Percentiles rank a stretch among this genome's conserved stretches.
These are phyloP conservation scores for Verbascum thapsus DNA, from an alignment of 257 asterid species.

Conservation along the genomic window DNA sequence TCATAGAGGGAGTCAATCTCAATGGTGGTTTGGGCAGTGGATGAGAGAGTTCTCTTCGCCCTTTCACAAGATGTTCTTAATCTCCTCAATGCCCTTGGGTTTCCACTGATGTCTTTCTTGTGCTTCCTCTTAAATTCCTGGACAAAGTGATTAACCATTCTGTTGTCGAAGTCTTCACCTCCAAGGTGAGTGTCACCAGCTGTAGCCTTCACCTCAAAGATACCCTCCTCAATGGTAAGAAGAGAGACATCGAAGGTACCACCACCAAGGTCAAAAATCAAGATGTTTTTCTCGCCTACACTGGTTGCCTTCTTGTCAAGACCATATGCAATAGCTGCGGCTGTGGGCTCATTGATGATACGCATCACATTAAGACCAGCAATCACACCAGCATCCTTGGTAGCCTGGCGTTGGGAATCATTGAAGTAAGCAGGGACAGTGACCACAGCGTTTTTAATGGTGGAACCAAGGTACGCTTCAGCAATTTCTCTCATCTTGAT, in stretches of 20 bases:
- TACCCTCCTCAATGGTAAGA: conserved; percentile 61
- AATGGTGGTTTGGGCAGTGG: conserved; percentile 84
- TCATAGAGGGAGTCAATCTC: conserved; percentile 73
- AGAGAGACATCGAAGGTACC: conserved; percentile 64
- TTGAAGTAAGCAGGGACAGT: conserved; percentile 61
- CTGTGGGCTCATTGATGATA: conserved; percentile 57
- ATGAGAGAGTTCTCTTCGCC: conserved; percentile 86
- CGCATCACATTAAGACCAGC: conserved; percentile 57
- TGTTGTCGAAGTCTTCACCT: conserved; percentile 65
- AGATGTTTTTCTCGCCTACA: conserved; percentile 55
- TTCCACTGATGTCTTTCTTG: conserved; percentile 77
- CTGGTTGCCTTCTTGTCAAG: conserved; percentile 64
- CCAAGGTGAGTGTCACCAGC: conserved; percentile 71
- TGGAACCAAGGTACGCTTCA: conserved; percentile 49
- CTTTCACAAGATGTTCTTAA: conserved; percentile 81
- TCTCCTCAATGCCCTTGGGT: conserved; percentile 68
- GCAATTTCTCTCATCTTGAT: conserved; percentile 62
- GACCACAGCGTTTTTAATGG: conserved; percentile 52
- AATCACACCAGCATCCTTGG: conserved; percentile 60
- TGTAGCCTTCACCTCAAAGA: conserved; percentile 64
- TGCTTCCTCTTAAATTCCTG: conserved; percentile 85
- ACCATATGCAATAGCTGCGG: conserved; percentile 60
- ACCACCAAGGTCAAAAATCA: conserved; percentile 61
- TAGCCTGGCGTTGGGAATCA: conserved; percentile 58
- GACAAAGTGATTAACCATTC: conserved; percentile 81